Base-by-base conservation (phyloP, 2,329 filamentous ascomycete genomes). In the Pseudocercospora cruenta region DNA sequence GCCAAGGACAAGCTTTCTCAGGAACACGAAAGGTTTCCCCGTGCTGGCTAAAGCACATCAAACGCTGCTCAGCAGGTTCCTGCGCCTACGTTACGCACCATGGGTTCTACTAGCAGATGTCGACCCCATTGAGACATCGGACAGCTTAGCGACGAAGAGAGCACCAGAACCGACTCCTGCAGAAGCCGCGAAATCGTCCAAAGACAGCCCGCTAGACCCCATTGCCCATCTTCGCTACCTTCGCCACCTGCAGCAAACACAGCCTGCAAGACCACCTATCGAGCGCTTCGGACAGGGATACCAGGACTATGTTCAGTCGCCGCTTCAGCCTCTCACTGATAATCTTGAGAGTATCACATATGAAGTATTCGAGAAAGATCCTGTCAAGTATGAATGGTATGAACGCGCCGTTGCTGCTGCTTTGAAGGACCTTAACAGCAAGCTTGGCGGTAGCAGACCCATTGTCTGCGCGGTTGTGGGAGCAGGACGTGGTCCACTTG, bases 311-410 rank as follows among this genome's bases (percentile, higher is more conserved):
- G 84, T 99, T 10, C 95, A 99, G 78, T 94, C 94, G 1, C 95
- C 95, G 2, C 83, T 99, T 47, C 96, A 99, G 78, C 95, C 95
- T 0, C 84, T 99, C 14, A 94, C 94, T 0, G 95, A 99, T 78
- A 99, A 99, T 73, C 85, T 99, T 14, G 96, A 99, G 78, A 97
- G 93, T 55, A 91, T 96, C 49, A 99, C 95, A 0, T 99, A 99
- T 78, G 95, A 99, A 77, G 94, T 98, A 1, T 99, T 99, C 74
- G 95, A 99, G 78, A 96, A 96, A 72, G 96, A 99, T 70, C 95
- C 95, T 0, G 91, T 99, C 80, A 99, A 99, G 80, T 99, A 99
- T 77, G 89, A 93, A 70, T 96, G 94, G 85, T 99, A 99, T 77
- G 93, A 98, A 78, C 84, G 86, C 54, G 95, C 95, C 14, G 90